Evolutionary conservation across 2,329 filamentous ascomycete species (phyloP).

Genomic region (Trichoderma asperellum): DNA sequence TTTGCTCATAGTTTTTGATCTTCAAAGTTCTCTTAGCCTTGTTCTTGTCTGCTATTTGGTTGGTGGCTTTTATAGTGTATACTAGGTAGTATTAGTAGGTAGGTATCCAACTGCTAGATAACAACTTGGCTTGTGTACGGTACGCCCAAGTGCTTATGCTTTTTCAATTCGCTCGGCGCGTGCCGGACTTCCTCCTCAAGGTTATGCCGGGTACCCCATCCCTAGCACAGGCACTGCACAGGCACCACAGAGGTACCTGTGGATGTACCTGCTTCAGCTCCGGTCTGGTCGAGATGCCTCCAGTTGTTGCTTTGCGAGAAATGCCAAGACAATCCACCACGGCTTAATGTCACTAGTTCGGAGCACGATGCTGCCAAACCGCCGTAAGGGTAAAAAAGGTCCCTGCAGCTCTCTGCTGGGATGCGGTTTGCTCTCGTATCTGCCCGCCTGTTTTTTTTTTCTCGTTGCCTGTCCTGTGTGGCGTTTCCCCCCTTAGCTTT

Average conservation of each 20-base stretch:
- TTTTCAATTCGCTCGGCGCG: not conserved
- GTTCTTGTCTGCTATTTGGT: not conserved
- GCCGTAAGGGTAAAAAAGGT: slow-evolving; percentile 16
- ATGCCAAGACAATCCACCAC: slow-evolving; percentile 24
- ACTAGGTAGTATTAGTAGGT: too few relatives aligned
- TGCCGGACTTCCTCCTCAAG: not conserved
- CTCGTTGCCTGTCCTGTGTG: not conserved
- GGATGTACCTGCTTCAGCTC: slow-evolving; percentile 14
- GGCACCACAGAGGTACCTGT: not conserved
- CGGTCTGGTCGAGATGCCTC: not conserved
- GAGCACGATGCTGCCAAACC: slow-evolving; percentile 22
- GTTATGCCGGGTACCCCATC: not conserved
- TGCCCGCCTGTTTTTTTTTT: not conserved
- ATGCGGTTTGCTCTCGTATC: not conserved
- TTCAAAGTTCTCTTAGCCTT: not conserved
- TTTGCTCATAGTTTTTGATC: not conserved
- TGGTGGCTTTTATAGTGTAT: not conserved
- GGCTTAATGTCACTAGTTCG: slow-evolving; percentile 17
- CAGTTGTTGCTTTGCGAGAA: not conserved
- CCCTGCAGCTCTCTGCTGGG: slow-evolving; percentile 22
- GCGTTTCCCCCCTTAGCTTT: not conserved
- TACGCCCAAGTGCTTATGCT: not conserved
- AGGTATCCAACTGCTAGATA: not conserved
- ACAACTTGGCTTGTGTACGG: not conserved
- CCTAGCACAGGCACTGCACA: not conserved